Evolutionary conservation across 2,329 filamentous ascomycete species (phyloP).

Genomic region (Neophaeococcomyces aloes): DNA sequence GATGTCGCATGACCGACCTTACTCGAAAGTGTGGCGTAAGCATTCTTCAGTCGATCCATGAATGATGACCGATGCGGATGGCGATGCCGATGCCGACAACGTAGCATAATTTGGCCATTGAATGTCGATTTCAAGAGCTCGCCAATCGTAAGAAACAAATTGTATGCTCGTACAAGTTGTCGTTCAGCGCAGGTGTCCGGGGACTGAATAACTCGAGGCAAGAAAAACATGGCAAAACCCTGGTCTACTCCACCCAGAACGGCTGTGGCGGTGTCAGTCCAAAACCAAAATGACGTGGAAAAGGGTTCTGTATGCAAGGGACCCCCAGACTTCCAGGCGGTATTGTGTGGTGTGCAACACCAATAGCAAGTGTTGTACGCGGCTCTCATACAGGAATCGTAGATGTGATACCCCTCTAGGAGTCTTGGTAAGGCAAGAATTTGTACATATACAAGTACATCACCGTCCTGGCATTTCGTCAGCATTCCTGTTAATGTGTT

Average conservation of each 20-base stretch:
- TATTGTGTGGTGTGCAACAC: not conserved
- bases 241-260: not conserved
- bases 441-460: constrained; percentile 4
- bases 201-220: not conserved
- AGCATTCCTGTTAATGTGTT: not conserved
- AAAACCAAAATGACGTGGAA: constrained; percentile 1
- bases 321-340: not conserved
- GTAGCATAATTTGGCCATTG: constrained; percentile 1
- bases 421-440: not conserved
- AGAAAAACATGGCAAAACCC: constrained; percentile 9
- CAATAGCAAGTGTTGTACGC: not conserved
- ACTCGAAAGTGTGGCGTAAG: constrained; percentile 3
- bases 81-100: not conserved
- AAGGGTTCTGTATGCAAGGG: not conserved
- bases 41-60: not conserved
- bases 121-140: not conserved
- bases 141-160: not conserved
- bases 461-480: constrained; percentile 9
- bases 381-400: not conserved
- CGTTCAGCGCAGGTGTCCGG: not conserved
- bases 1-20: not conserved
- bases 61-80: not conserved
- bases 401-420: not conserved
- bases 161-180: constrained; percentile 1
- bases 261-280: constrained; percentile 5